Base-by-base conservation (phyloP, 2,329 filamentous ascomycete species). In the Ophiocordyceps robertsii region DNA sequence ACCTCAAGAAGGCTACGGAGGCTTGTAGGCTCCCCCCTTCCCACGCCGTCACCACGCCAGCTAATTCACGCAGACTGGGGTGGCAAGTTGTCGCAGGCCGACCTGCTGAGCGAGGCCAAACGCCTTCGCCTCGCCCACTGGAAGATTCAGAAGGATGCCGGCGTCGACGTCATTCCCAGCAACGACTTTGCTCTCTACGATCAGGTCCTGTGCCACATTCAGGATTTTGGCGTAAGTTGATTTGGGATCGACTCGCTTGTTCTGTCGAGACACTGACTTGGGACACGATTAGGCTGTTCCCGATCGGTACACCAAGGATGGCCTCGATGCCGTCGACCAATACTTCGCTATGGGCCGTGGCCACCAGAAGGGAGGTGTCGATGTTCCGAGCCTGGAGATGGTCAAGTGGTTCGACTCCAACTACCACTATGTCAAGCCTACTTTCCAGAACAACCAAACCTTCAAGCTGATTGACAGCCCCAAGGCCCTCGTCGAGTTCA, bases 381-480 rank as follows among this genome's bases (percentile, higher is more conserved):
- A 98, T 68, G 92, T 96, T 53, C 87, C 90, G 56, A 78, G 76
- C 61, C 73, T 95, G 69, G 92, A 98, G 78, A 98, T 98, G 92
- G 92, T 98, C 59, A 98, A 98, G 78, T 98, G 92, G 92, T 98
- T 98, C 65, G 92, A 98, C 77, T 95, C 88, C 53, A 98, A 98
- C 84, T 98, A 98, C 82, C 92, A 96, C 79, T 98, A 98, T 69
- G 92, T 96, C 72, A 96, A 96, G 82, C 92, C 92, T 51, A 95
- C 92, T 49, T 80, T 98, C 54, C 88, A 95, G 71, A 82, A 95
- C 72, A 84, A 85, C 77, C 92, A 98, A 79, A 82, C 77, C 61
- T 98, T 98, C 82, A 89, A 83, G 70, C 86, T 98, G 49, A 69
- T 75, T 49, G 70, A 77, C 55, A 82, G 82, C 67, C 88, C 92